These are phyloP conservation scores for Aspergillus niger DNA, from an alignment of 2,329 filamentous ascomycete genomes.

Conservation along the genomic window DNA sequence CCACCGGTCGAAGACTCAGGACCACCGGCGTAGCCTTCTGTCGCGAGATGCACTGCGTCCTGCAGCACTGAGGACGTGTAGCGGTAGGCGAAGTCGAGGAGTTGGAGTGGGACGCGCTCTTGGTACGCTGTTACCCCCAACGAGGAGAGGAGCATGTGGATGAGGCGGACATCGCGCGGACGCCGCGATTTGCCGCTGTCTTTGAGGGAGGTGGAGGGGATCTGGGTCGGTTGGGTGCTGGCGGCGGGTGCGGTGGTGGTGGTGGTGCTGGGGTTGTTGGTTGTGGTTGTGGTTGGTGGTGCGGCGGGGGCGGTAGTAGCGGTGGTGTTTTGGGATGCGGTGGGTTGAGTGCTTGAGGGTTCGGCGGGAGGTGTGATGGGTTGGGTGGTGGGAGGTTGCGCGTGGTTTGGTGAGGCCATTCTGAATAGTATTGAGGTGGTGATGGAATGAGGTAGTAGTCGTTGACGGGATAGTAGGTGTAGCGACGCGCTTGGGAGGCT, in stretches of 20 bases:
- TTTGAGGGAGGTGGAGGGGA: conserved; percentile 48
- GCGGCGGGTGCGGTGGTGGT: conserved; percentile 18
- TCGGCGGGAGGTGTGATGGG: conserved; percentile 49
- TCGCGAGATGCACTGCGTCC: conserved; percentile 54
- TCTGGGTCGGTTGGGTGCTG: conserved; percentile 35
- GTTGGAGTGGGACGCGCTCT: conserved; percentile 55
- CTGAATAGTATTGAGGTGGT: not conserved
- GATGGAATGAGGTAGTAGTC: not conserved
- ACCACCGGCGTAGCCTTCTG: conserved; percentile 51
- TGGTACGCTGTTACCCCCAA: conserved; percentile 54
- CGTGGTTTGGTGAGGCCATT: conserved; percentile 41
- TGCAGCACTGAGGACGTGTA: conserved; percentile 56
- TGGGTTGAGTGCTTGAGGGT: conserved; percentile 19
- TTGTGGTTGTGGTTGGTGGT: conserved; percentile 25
- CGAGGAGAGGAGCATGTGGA: conserved; percentile 54
- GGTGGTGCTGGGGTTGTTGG: conserved; percentile 21
- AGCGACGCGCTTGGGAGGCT: not conserved
- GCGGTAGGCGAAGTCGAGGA: conserved; percentile 56
- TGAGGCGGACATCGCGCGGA: conserved; percentile 53
- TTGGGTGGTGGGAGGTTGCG: conserved; percentile 29
- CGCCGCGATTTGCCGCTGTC: conserved; percentile 51
- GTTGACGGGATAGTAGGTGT: not conserved
- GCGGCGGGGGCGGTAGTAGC: conserved; percentile 21
- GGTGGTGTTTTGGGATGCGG: not conserved
- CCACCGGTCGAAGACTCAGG: no score